A percentile compares a stretch with the other conserved stretches of the same genome.
Evolutionary conservation across 176 grass and related monocot species (phyloP).

Genomic region (Poa pratensis): DNA sequence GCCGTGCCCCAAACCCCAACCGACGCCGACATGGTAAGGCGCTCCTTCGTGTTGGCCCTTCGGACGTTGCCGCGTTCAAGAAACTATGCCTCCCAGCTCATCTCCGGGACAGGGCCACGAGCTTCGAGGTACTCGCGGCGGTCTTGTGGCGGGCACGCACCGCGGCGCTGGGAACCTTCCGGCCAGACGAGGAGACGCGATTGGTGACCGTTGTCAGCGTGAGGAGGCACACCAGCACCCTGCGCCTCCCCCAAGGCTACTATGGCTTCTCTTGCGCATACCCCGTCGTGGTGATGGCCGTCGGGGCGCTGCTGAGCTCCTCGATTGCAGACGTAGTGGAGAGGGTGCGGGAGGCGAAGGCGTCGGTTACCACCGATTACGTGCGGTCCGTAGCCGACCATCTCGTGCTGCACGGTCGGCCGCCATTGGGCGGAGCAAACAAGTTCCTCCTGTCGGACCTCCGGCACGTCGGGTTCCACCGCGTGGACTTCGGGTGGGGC

Average conservation of each 20-base stretch:
- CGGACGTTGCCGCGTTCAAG: conserved; percentile 19
- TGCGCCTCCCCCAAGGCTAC: conserved; percentile 40
- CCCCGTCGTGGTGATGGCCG: background rate
- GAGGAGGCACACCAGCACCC: background rate
- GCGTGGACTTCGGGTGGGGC: conserved; percentile 54
- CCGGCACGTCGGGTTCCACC: conserved; percentile 41
- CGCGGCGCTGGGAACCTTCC: conserved; percentile 10
- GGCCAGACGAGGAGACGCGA: background rate
- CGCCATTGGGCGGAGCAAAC: background rate
- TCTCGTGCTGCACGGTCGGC: conserved; percentile 30
- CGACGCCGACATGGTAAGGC: background rate
- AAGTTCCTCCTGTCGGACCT: conserved; percentile 35
- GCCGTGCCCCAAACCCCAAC: background rate
- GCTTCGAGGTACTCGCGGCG: conserved; percentile 42
- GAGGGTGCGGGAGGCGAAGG: conserved; percentile 41
- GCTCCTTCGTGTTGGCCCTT: background rate
- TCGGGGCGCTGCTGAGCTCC: background rate
- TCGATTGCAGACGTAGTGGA: conserved; percentile 24
- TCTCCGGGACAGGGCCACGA: background rate
- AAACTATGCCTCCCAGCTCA: background rate
- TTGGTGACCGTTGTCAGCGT: background rate
- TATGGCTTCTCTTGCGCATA: conserved; percentile 48
- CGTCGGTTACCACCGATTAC: conserved; percentile 39
- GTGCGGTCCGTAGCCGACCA: conserved; percentile 30
- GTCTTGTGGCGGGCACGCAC: conserved; percentile 38